These are phyloP conservation scores for Psidium guajava DNA, from an alignment of 345 rosid genomes.

Conservation along the genomic window DNA sequence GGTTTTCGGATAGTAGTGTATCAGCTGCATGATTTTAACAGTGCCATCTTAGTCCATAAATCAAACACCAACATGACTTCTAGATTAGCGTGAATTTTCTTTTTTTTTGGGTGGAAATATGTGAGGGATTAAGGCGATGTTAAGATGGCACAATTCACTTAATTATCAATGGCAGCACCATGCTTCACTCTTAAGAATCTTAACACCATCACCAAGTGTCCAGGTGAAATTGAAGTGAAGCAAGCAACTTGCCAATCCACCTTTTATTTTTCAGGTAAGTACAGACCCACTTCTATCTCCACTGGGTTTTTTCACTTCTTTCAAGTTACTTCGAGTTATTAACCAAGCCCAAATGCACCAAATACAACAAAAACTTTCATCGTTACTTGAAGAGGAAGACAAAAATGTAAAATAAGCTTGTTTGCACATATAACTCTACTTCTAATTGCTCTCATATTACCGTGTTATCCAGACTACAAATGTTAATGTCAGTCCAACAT, in stretches of 20 bases:
- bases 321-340: not conserved
- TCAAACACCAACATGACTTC: not conserved
- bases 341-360: not conserved
- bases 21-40: not conserved
- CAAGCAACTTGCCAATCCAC: not conserved
- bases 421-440: not conserved
- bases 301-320: not conserved
- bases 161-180: not conserved
- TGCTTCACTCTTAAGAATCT: not conserved
- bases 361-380: not conserved
- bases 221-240: not conserved
- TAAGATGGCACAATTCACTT: not conserved
- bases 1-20: not conserved
- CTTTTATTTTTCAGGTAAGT: not conserved
- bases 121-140: not conserved
- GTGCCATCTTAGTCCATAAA: not conserved
- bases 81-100: not conserved
- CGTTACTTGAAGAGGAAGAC: not conserved
- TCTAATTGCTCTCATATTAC: not conserved
- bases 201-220: not conserved
- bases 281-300: not conserved
- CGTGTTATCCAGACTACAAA: not conserved
- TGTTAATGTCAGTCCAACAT: not conserved
- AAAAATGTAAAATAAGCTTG: not conserved
- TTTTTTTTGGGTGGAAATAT: no score